A percentile compares a stretch with the other conserved stretches of the same genome.
These are phyloP conservation scores for Rauvolfia tetraphylla DNA, from an alignment of 257 asterid species.

Conservation along the genomic window DNA sequence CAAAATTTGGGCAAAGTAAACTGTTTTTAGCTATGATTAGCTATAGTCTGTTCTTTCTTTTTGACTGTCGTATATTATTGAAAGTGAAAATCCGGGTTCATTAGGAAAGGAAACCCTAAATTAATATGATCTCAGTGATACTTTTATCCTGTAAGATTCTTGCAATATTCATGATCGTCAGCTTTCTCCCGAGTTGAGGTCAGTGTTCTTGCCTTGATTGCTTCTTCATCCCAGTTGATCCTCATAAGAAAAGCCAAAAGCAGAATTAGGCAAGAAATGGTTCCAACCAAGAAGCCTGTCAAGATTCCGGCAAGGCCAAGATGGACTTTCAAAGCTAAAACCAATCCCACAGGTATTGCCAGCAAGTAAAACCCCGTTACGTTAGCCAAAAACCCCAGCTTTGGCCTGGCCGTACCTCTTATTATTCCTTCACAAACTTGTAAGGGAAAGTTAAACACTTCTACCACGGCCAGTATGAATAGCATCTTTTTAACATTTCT, in stretches of 20 bases:
- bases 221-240: slow-evolving; percentile 68
- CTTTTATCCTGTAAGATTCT: not conserved
- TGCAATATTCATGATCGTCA: slow-evolving; percentile 13
- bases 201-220: slow-evolving; percentile 44
- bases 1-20: not conserved
- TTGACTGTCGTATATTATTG: not conserved
- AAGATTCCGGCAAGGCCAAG: slow-evolving; percentile 67
- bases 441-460: slow-evolving; percentile 71
- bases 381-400: slow-evolving; percentile 69
- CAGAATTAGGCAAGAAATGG: slow-evolving; percentile 50
- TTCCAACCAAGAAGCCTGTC: slow-evolving; percentile 65
- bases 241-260: slow-evolving; percentile 48
- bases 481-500: slow-evolving; percentile 46
- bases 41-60: not conserved
- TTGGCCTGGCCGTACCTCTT: slow-evolving; percentile 83
- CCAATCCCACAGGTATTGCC: slow-evolving; percentile 63
- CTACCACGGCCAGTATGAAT: slow-evolving; percentile 55
- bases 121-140: not conserved
- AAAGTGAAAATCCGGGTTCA: not conserved
- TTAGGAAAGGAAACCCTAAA: not conserved
- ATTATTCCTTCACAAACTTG: slow-evolving; percentile 81
- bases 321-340: slow-evolving; percentile 49
- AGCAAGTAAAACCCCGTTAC: slow-evolving; percentile 61
- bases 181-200: slow-evolving; percentile 14
- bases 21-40: not conserved